Conservation (phyloP, 495 filamentous ascomycete genomes). For the Staphylotrichum tortipilum region DNA sequence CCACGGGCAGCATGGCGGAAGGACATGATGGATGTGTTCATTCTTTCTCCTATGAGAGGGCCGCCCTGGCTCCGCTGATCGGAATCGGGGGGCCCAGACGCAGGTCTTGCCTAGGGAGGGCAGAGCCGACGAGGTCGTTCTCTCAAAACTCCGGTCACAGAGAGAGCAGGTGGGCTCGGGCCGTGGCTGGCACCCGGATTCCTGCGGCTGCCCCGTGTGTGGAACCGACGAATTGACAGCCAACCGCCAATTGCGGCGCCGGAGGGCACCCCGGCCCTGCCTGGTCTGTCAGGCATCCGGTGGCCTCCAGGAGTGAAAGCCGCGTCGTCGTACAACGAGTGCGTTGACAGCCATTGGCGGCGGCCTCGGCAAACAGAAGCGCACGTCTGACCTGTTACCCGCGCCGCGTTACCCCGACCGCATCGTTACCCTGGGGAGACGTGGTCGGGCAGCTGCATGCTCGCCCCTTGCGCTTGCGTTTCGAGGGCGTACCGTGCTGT, state of each 20-base stretch:
- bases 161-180: constrained; percentile 7
- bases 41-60: constrained; percentile 2
- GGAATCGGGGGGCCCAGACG: background rate
- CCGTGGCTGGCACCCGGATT: constrained; percentile 9
- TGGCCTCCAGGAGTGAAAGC: background rate
- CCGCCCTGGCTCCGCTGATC: background rate
- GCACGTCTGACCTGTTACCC: background rate
- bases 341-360: constrained; percentile 2
- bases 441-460: background rate
- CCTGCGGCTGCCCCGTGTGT: constrained; percentile 5
- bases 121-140: background rate
- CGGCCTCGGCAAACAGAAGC: background rate
- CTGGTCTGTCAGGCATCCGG: background rate
- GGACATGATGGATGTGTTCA: background rate
- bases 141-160: constrained; percentile 5
- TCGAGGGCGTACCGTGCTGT: background rate
- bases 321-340: constrained; percentile 2
- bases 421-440: background rate
- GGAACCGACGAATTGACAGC: too few species aligned
- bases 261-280: background rate
- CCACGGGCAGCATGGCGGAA: background rate
- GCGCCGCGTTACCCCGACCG: background rate
- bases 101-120: background rate
- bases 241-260: constrained; percentile 6
- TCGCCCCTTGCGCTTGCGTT: background rate